Conservation (phyloP, 176 grass and related monocot species). For the Canna indica region DNA sequence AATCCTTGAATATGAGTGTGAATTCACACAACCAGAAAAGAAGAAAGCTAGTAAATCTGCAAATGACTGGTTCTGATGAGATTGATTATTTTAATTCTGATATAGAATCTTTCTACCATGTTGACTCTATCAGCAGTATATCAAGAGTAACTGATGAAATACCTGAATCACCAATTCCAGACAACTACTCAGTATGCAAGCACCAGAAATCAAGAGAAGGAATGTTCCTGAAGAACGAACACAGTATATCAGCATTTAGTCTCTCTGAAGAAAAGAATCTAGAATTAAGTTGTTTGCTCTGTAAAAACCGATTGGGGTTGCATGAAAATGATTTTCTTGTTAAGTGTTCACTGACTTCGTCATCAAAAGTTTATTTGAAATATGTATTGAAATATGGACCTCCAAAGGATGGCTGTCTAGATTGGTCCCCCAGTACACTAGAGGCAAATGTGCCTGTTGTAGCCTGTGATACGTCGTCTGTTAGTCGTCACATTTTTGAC, state of each 20-base stretch:
- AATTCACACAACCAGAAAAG: conserved; percentile 68
- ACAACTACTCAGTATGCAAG: conserved; percentile 2
- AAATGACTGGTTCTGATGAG: conserved; percentile 27
- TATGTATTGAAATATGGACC: conserved; percentile 43
- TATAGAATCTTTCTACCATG: conserved; percentile 20
- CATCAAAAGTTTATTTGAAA: conserved; percentile 51
- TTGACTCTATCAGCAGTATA: conserved; percentile 17
- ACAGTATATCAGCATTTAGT: conserved; percentile 11
- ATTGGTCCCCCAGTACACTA: conserved; percentile 18
- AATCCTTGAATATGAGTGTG: conserved; percentile 45
- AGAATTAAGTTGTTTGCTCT: conserved; percentile 42
- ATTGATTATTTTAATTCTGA: conserved; percentile 25
- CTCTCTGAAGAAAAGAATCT: conserved; percentile 27
- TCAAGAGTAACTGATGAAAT: conserved; percentile 19
- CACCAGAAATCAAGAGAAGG: conserved; percentile 19
- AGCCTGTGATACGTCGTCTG: conserved; percentile 41
- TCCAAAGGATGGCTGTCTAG: conserved; percentile 2
- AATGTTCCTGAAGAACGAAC: conserved; percentile 30
- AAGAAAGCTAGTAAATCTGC: conserved; percentile 37
- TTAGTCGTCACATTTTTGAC: conserved; percentile 39
- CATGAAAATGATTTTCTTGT: conserved; percentile 44
- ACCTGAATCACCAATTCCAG: conserved; percentile 16
- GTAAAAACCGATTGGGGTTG: conserved; percentile 53
- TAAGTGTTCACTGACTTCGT: conserved; percentile 32
- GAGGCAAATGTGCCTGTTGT: conserved; percentile 31